These are phyloP conservation scores for Dendrothele bispora DNA, from an alignment of 768 basidiomycete genomes.

Conservation along the genomic window DNA sequence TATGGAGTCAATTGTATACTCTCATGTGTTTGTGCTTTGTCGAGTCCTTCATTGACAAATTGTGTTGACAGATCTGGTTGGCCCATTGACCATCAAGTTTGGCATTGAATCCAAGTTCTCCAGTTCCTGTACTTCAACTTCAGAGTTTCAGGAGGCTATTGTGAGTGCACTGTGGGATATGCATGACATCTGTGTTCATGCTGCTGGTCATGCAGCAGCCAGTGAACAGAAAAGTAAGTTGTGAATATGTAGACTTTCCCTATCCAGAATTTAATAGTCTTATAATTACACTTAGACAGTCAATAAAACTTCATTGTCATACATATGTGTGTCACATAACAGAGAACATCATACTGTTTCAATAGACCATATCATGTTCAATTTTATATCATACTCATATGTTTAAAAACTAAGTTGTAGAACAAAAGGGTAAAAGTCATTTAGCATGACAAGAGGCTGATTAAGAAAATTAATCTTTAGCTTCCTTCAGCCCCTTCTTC, in stretches of 20 bases:
- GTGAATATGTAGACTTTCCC: too few relatives aligned
- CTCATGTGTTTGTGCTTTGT: neutral
- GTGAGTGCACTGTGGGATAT: constrained; percentile 68
- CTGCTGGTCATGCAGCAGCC: too few relatives aligned
- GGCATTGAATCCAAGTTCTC: constrained; percentile 91
- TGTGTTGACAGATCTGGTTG: constrained; percentile 67
- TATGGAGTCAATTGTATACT: constrained; percentile 91
- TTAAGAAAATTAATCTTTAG: constrained; percentile 8
- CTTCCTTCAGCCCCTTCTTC: neutral
- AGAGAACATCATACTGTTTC: too few relatives aligned
- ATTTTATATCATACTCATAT: too few relatives aligned
- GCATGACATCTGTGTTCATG: constrained; percentile 58
- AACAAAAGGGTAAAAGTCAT: neutral
- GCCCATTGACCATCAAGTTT: constrained; percentile 79
- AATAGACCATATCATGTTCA: too few relatives aligned
- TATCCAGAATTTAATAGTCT: too few relatives aligned
- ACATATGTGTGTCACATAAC: too few relatives aligned
- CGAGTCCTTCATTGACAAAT: constrained; percentile 4
- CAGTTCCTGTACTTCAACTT: constrained; percentile 67
- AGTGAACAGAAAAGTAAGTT: too few relatives aligned
- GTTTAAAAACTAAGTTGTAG: neutral
- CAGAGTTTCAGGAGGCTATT: constrained; percentile 61
- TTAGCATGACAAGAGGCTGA: neutral
- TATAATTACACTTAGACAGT: too few relatives aligned
- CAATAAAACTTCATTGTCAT: too few relatives aligned